Conservation (phyloP, 1,284 basidiomycete genomes). For the Sparassis latifolia region DNA sequence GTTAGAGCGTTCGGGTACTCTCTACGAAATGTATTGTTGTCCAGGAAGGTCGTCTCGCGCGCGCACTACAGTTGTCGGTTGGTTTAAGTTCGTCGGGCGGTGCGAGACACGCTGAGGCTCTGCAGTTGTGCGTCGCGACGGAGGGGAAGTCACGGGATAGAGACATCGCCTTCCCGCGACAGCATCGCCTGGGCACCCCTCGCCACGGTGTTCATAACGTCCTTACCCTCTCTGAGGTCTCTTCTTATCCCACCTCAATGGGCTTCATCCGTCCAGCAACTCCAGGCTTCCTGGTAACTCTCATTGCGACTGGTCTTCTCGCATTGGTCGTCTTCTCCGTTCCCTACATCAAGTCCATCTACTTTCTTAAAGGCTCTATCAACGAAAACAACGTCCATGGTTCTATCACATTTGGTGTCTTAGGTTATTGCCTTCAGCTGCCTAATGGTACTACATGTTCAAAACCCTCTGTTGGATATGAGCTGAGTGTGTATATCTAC, state of each 20-base stretch:
- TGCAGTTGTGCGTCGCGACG: no score
- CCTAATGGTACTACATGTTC: slow-evolving; percentile 61
- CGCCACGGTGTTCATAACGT: slow-evolving; percentile 2
- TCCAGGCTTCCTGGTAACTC: slow-evolving; percentile 77
- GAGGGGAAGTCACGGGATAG: no score
- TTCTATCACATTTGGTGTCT: slow-evolving; percentile 71
- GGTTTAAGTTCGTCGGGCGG: no score
- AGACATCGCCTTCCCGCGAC: slow-evolving; percentile 4
- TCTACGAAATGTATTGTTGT: not conserved
- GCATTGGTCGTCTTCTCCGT: slow-evolving; percentile 83
- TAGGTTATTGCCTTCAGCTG: slow-evolving; percentile 75
- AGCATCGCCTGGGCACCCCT: not conserved
- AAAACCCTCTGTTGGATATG: slow-evolving; percentile 73
- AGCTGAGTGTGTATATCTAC: slow-evolving; percentile 56
- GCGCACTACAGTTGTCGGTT: no score
- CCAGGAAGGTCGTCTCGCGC: not conserved
- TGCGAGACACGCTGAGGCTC: no score
- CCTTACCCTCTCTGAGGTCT: slow-evolving; percentile 1
- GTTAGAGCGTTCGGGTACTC: not conserved
- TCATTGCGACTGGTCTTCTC: slow-evolving; percentile 67
- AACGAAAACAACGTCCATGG: slow-evolving; percentile 44
- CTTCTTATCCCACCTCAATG: slow-evolving; percentile 31
- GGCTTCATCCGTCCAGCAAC: slow-evolving; percentile 68
- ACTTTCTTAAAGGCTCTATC: slow-evolving; percentile 76
- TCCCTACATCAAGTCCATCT: slow-evolving; percentile 78